Evolutionary conservation across 2,329 filamentous ascomycete genomes (phyloP), one percentile per base, ranked within the genome.

Genomic region (Aspergillus sp.): DNA sequence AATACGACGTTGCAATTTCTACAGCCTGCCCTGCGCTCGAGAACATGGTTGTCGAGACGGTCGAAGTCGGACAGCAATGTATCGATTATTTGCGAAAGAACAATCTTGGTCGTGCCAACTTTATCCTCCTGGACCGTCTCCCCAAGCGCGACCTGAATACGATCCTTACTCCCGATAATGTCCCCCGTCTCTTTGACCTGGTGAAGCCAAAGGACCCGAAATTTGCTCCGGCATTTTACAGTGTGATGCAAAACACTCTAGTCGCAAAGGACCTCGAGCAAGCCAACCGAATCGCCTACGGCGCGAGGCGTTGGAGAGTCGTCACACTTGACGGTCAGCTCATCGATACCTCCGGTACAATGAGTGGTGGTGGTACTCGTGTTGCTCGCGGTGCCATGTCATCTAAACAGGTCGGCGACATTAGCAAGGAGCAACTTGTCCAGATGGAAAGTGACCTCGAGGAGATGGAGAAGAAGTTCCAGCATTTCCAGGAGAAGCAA

Each of bases 21-120:
- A 99, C 95, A 0, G 96, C 95, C 11, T 98, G 95, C 66, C 88
- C 90, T 46, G 84, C 89, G 2, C 84, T 99, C 9, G 91, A 99
- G 75, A 96, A 98, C 70, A 93, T 99, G 75, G 93, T 99, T 9
- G 96, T 96, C 0, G 95, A 98, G 68, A 93, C 91, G 1, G 93
- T 98, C 13, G 95, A 98, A 68, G 90, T 92, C 58, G 95, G 93
- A 63, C 95, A 99, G 75, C 93, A 98, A 73, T 99, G 96, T 74
- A 98, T 99, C 62, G 95, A 98, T 70, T 95, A 99, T 70, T 83
- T 99, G 12, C 87, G 95, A 56, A 99, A 98, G 81, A 99, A 96
- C 68, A 97, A 97, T 66, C 86, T 99, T 3, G 95, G 95, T 12
- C 87, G 96, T 67, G 95, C 93, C 59, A 97, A 97, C 77, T 98